These are phyloP conservation scores for Licmophora abbreviata DNA, from an alignment of 108 stramenopile genomes.

Conservation along the genomic window DNA sequence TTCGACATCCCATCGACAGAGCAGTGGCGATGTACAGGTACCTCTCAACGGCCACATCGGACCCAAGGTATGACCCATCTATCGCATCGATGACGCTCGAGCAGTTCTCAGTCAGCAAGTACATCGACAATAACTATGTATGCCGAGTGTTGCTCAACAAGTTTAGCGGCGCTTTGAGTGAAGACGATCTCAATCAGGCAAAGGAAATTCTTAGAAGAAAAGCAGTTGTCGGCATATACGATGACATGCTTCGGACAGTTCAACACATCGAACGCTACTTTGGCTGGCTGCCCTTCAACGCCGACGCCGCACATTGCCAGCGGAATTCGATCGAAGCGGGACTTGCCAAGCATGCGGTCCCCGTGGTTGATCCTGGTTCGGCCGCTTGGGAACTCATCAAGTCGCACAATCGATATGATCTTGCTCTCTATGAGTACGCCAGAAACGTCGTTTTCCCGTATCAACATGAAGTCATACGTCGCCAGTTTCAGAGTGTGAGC, in stretches of 20 bases:
- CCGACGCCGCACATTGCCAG: conserved; percentile 1
- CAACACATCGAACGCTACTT: conserved; percentile 25
- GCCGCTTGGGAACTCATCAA: conserved; percentile 4
- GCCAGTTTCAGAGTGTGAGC: neutral
- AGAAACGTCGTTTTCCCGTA: conserved; percentile 3
- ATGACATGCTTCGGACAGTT: conserved; percentile 9
- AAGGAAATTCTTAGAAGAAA: conserved; percentile 31
- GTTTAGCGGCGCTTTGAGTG: conserved; percentile 10
- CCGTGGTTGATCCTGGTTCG: neutral
- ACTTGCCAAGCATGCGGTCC: neutral
- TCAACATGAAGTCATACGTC: conserved; percentile 1
- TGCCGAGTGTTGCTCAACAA: conserved; percentile 8
- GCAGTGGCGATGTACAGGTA: conserved; percentile 37
- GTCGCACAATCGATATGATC: conserved; percentile 7
- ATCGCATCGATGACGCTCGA: conserved; percentile 1
- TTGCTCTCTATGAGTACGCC: conserved; percentile 5
- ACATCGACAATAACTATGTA: conserved; percentile 12
- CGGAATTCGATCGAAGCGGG: neutral
- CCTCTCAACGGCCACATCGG: conserved; percentile 24
- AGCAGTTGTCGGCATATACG: conserved; percentile 21
- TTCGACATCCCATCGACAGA: conserved; percentile 36
- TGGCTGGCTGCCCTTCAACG: conserved; percentile 15
- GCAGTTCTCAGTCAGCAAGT: neutral
- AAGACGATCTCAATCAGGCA: conserved; percentile 17
- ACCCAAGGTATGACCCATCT: conserved; percentile 22